Evolutionary conservation across 2,329 filamentous ascomycete species (phyloP).

Genomic region (Botryotinia calthae): DNA sequence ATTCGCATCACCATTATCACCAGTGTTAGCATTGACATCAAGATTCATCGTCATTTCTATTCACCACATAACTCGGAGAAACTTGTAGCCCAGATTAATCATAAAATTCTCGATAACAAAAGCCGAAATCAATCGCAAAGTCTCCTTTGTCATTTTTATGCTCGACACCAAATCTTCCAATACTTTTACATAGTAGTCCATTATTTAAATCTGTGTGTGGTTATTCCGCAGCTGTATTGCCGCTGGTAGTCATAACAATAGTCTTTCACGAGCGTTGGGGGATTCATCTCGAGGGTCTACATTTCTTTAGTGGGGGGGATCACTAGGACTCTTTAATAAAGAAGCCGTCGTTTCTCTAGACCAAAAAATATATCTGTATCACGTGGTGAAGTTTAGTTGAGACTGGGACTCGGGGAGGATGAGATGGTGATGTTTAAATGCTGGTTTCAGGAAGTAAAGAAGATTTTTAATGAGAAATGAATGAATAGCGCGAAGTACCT

Average conservation of each 20-base stretch:
- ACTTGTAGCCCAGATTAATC: neutral
- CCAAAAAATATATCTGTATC: neutral
- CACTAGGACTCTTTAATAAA: neutral
- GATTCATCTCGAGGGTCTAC: neutral
- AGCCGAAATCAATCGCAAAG: neutral
- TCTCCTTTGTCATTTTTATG: neutral
- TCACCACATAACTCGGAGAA: neutral
- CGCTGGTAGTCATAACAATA: neutral
- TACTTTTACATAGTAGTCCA: neutral
- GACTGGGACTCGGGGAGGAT: neutral
- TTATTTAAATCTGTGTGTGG: neutral
- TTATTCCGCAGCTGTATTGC: neutral
- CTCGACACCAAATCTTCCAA: neutral
- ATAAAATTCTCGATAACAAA: fast-evolving
- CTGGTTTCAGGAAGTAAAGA: neutral
- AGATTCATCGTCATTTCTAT: neutral
- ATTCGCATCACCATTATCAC: neutral
- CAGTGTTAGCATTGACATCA: neutral
- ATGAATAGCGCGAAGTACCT: neutral
- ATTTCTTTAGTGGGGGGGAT: neutral
- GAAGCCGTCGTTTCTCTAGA: neutral
- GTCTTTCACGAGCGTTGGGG: fast-evolving
- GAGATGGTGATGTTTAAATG: neutral
- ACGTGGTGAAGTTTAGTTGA: neutral
- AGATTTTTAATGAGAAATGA: no score